phyloP scores from a whole-genome alignment of 495 filamentous ascomycete species.

The Viridothelium virens region DNA sequence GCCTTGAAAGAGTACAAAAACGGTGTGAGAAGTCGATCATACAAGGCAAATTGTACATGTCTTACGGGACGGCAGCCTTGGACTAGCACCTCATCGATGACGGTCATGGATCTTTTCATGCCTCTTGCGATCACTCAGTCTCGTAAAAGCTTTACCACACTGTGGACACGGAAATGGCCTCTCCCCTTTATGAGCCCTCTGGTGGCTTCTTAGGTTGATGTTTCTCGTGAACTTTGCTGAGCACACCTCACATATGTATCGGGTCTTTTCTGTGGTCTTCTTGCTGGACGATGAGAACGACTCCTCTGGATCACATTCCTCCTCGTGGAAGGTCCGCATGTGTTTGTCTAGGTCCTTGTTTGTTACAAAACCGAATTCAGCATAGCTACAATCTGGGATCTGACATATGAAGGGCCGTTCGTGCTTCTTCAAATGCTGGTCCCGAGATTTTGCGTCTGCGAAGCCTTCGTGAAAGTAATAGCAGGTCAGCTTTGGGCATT shows the following conservation, averaged over 20 bases:
- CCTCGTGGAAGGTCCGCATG: conserved; percentile 24
- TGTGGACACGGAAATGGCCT: conserved; percentile 27
- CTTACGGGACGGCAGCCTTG: not conserved
- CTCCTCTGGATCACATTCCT: conserved; percentile 21
- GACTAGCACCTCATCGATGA: not conserved
- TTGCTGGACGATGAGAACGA: conserved; percentile 16
- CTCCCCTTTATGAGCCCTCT: conserved; percentile 29
- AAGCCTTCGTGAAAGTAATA: conserved; percentile 42
- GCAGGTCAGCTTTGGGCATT: conserved; percentile 39
- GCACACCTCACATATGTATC: conserved; percentile 13
- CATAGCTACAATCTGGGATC: conserved; percentile 26
- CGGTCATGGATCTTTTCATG: conserved; percentile 26
- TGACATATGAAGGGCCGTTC: conserved; percentile 83
- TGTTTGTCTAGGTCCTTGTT: conserved; percentile 39
- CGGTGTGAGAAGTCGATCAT: no score
- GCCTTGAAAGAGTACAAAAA: no score
- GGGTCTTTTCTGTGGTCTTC: conserved; percentile 11
- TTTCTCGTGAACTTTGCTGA: conserved; percentile 24
- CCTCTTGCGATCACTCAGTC: conserved; percentile 27
- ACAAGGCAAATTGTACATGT: no score
- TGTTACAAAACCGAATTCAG: conserved; percentile 35
- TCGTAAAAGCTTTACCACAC: conserved; percentile 28
- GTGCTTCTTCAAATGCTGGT: conserved; percentile 92
- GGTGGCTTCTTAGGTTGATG: conserved; percentile 28
- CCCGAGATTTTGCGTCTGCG: conserved; percentile 23